These are phyloP conservation scores for Cyberlindnera meyerae DNA, from an alignment of 805 yeast species.

Conservation along the genomic window DNA sequence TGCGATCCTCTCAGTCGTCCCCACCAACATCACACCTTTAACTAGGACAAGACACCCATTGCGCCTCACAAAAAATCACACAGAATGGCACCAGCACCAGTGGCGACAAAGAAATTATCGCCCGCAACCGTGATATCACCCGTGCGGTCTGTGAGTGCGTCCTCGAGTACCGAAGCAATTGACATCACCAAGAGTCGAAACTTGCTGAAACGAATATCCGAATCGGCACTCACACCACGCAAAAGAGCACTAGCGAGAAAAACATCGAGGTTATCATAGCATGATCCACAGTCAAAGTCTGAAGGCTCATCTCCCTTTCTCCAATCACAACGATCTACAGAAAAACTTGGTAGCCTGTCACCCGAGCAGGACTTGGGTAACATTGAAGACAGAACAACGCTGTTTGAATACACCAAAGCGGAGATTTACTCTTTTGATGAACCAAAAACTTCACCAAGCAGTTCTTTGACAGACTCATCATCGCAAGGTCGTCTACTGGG, in stretches of 20 bases:
- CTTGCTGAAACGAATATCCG: conserved; percentile 19
- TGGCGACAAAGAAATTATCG: not conserved
- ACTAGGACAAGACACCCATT: no score
- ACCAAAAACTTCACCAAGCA: not conserved
- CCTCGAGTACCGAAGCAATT: conserved; percentile 11
- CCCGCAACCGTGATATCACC: not conserved
- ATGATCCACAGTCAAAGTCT: conserved; percentile 1
- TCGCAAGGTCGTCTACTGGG: conserved; percentile 46
- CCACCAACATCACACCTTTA: no score
- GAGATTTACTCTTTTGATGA: conserved; percentile 25
- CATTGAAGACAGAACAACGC: conserved; percentile 15
- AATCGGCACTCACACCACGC: conserved; percentile 19
- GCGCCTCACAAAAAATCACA: not conserved
- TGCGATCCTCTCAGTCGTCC: no score
- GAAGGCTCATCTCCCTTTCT: conserved; percentile 4
- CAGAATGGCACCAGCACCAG: not conserved
- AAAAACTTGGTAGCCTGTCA: conserved; percentile 1
- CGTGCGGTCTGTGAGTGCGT: conserved; percentile 2
- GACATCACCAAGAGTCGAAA: conserved; percentile 22
- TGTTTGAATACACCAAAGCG: conserved; percentile 20
- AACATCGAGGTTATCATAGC: conserved; percentile 1
- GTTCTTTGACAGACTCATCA: conserved; percentile 7
- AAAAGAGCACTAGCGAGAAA: conserved; percentile 22
- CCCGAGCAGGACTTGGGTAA: conserved; percentile 1
- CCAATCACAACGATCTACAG: conserved; percentile 1